Evolutionary conservation across 805 yeast genomes (phyloP).

Genomic region (Candida easanensis): DNA sequence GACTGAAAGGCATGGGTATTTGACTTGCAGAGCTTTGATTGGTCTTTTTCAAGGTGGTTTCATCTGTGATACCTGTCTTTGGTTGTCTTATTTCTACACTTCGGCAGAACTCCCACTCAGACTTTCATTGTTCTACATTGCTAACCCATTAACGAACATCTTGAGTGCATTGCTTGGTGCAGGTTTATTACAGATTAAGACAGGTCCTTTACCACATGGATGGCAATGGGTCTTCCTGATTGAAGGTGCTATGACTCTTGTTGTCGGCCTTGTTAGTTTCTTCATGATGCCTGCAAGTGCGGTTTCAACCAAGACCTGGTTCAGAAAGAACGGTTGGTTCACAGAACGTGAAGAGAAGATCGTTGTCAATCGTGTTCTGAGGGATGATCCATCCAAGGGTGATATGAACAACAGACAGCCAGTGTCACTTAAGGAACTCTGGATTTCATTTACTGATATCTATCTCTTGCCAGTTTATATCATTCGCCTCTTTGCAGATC

Average conservation of each 20-base stretch:
- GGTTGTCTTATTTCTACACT: slow-evolving; percentile 67
- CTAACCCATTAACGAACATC: slow-evolving; percentile 47
- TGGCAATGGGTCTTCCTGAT: slow-evolving; percentile 69
- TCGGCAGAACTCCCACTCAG: slow-evolving; percentile 55
- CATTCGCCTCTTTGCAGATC: slow-evolving; percentile 42
- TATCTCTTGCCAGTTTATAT: slow-evolving; percentile 55
- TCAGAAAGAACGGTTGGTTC: slow-evolving; percentile 49
- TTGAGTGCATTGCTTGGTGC: slow-evolving; percentile 47
- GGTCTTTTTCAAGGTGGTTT: slow-evolving; percentile 70
- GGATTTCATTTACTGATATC: slow-evolving; percentile 43
- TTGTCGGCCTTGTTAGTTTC: slow-evolving; percentile 46
- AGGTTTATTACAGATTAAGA: slow-evolving; percentile 52
- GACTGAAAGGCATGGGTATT: slow-evolving; percentile 39
- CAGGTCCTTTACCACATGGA: slow-evolving; percentile 45
- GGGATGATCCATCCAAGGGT: slow-evolving; percentile 65
- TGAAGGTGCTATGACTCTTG: slow-evolving; percentile 57
- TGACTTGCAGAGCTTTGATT: slow-evolving; percentile 46
- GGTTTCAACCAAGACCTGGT: slow-evolving; percentile 49
- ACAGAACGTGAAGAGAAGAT: slow-evolving; percentile 55
- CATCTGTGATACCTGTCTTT: slow-evolving; percentile 60
- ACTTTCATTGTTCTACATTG: slow-evolving; percentile 58
- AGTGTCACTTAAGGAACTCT: slow-evolving; percentile 38
- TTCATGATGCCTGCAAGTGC: slow-evolving; percentile 56
- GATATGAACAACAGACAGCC: slow-evolving; percentile 64
- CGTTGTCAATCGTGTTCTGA: slow-evolving; percentile 52